Base-by-base conservation (phyloP, 1,139 yeast species). In the Meyerozyma athensensis region DNA sequence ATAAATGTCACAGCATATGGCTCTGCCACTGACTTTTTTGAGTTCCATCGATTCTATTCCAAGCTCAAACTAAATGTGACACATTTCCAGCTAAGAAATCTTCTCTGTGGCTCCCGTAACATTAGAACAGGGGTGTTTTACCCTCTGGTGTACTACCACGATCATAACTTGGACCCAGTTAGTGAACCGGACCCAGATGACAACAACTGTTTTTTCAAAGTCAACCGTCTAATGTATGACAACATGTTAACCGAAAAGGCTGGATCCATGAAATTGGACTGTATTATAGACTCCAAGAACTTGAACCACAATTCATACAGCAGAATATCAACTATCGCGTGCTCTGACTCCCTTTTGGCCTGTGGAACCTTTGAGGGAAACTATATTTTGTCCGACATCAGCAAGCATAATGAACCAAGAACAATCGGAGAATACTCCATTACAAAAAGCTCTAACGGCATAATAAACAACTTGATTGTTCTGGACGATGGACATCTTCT, bases 281-380 rank as follows among this genome's bases (percentile, higher is more conserved):
- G 61, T 41, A 46, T 73, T 2, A 44, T 72, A n/a, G 74, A 68
- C 47, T 66, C 73, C 5, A 48, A 73, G 24, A 45, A 47, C 10
- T 58, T 68, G 19, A 42, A 47, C 13, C 44, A 47, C 17, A 59
- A 58, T 42, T 55, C 65, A 20, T 68, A 63, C 53, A 63, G 63
- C 45, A 56, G 74, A 38, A 61, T 77, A 4, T 72, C 81, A 9
- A 71, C 81, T 2, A 48, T 77, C 40, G 59, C 74, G 7, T 67
- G 76, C 38, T 61, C 74, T 10, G 51, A 63, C 33, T 59, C 58
- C n/a, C 51, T 64, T 19, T 53, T 77, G 18, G 73, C 67, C 4
- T 68, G 76, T 20, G 84, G 84, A 0, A 77, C 83, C 0, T 72
- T 76, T 41, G 73, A 69, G 41, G 84, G 84, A 1, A 73, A 75